Base-by-base conservation (phyloP, 1,139 yeast genomes). In the Wickerhamiella infanticola region DNA sequence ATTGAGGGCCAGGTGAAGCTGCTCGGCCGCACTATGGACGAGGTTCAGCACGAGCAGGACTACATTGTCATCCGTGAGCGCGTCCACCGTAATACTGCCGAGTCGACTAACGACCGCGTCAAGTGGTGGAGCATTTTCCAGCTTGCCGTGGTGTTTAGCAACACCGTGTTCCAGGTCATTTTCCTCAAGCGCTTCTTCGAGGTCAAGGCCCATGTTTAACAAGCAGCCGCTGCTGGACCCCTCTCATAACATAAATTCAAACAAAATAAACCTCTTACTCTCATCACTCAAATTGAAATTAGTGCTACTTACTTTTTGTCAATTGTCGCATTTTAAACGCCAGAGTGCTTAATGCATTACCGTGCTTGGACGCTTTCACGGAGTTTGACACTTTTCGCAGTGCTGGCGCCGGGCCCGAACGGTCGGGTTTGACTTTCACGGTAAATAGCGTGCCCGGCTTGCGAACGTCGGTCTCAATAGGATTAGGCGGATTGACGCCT, bases 101-200 rank as follows among this genome's bases (percentile, higher is more conserved):
- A 90, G 67, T 81, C 94, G 29, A 90, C 98, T 45, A 90, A 90
- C 66, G 81, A 94, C 48, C 79, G 98, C 61, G 97, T 90, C 58
- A 90, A 90, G 67, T 90, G 94, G 86, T 90, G 98, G 98, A 83
- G 95, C 29, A 73, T 84, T 37, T 82, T 88, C 73, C 98, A 90
- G 68, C 71, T 90, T 53, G 58, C 80, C 47, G 88, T 90, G 50
- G 96, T 90, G 44, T 81, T 81, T 39, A 76, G 74, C 52, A 90
- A 86, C 70, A 83, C 95, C 31, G 57, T 88, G 47, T 90, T 90
- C 77, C 98, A 90, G 66, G 86, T 90, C 53, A 83, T 82, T 68
- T 90, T 86, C 68, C 74, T 90, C 67, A 85, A 82, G 68, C 76
- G 97, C 58, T 90, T 90, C 68, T 90, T 90, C 62, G 98, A 90